A percentile compares a stretch with the other conserved stretches of the same genome.
Evolutionary conservation across 352 stramenopile species (phyloP).

Genomic region (Stramenopiles sp.): DNA sequence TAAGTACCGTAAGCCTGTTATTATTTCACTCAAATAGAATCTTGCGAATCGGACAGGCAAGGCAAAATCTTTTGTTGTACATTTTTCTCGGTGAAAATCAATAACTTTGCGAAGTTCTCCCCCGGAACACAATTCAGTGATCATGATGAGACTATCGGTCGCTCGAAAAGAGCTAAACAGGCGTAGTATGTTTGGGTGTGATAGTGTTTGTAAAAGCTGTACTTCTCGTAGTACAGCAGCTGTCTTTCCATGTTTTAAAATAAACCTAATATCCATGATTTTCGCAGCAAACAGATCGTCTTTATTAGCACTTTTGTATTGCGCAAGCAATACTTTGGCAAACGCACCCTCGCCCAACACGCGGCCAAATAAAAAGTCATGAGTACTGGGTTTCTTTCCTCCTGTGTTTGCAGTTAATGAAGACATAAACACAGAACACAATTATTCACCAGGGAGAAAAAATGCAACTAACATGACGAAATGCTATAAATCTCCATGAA

Average conservation of each 20-base stretch:
- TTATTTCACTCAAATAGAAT: constrained; percentile 49
- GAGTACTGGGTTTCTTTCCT: not conserved
- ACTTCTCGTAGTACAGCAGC: constrained; percentile 97
- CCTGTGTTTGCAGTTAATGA: too few species aligned
- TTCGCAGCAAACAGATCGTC: constrained; percentile 81
- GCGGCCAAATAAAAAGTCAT: constrained; percentile 29
- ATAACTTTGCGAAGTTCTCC: constrained; percentile 75
- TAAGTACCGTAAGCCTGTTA: constrained; percentile 55
- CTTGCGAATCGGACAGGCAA: constrained; percentile 44
- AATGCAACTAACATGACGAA: too few species aligned
- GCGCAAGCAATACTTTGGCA: constrained; percentile 76
- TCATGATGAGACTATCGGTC: constrained; percentile 54
- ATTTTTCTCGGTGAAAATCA: constrained; percentile 27
- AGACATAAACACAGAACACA: too few species aligned
- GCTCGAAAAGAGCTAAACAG: constrained; percentile 35
- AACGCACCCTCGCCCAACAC: constrained; percentile 90
- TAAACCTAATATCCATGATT: too few species aligned
- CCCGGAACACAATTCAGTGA: constrained; percentile 71
- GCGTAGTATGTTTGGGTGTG: constrained; percentile 15
- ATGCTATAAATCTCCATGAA: too few species aligned
- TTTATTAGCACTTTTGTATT: constrained; percentile 80
- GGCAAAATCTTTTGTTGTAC: too few species aligned
- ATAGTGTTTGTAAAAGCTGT: constrained; percentile 62
- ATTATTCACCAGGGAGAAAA: too few species aligned
- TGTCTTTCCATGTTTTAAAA: too few species aligned